Conservation (phyloP, 768 basidiomycete genomes). For the Trametes cingulata region DNA sequence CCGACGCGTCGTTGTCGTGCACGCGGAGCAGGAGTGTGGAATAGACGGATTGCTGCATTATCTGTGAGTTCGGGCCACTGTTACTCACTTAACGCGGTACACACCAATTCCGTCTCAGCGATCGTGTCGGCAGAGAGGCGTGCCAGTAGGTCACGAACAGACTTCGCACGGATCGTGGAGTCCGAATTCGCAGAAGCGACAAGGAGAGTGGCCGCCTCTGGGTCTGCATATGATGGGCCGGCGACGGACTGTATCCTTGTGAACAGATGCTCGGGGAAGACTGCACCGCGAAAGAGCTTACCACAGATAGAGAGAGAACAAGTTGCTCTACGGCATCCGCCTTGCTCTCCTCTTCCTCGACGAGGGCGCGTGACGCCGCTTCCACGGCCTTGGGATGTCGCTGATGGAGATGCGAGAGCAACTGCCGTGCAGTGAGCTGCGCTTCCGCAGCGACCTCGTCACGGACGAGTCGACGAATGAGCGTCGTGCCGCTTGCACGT, state of each 20-base stretch:
- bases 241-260: slow-evolving; percentile 12
- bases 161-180: slow-evolving; percentile 54
- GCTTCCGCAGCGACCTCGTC: background rate
- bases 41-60: slow-evolving; percentile 52
- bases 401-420: slow-evolving; percentile 65
- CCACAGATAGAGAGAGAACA: slow-evolving; percentile 58
- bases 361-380: slow-evolving; percentile 39
- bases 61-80: slow-evolving; percentile 5
- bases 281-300: slow-evolving; percentile 38
- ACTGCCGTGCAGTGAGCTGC: slow-evolving; percentile 9
- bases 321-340: slow-evolving; percentile 54
- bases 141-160: slow-evolving; percentile 58
- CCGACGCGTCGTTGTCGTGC: slow-evolving; percentile 58
- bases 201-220: slow-evolving; percentile 31
- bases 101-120: slow-evolving; percentile 45
- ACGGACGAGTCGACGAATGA: slow-evolving; percentile 21
- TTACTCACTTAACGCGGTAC: slow-evolving; percentile 16
- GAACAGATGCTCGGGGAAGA: background rate
- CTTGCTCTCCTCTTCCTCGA: slow-evolving; percentile 31
- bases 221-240: slow-evolving; percentile 10
- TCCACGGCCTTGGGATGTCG: slow-evolving; percentile 57
- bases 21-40: slow-evolving; percentile 68
- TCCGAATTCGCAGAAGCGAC: slow-evolving; percentile 66
- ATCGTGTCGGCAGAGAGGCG: slow-evolving; percentile 33
- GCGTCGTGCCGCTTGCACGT: slow-evolving; percentile 11